A percentile compares a stretch with the other conserved stretches of the same genome.
These are phyloP conservation scores for Talaromyces nanjingensis DNA, from an alignment of 495 filamentous ascomycete genomes.

Conservation along the genomic window DNA sequence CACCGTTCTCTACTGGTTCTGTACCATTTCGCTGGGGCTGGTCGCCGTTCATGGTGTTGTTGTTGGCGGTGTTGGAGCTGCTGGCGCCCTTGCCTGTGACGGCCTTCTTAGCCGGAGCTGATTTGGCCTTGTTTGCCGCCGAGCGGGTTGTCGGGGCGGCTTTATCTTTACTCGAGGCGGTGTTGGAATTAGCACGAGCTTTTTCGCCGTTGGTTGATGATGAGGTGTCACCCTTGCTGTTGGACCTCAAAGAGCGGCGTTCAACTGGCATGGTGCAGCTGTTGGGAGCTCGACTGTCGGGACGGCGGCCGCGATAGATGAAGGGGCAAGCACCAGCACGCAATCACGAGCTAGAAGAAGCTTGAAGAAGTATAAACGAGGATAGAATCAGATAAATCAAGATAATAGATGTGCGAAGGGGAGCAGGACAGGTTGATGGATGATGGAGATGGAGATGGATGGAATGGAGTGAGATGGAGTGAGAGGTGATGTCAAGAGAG, in stretches of 20 bases:
- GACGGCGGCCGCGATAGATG: constrained; percentile 2
- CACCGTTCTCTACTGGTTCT: constrained; percentile 65
- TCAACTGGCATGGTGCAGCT: constrained; percentile 45
- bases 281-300: constrained; percentile 6
- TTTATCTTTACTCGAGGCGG: constrained; percentile 42
- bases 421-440: constrained; percentile 22
- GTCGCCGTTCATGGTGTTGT: constrained; percentile 52
- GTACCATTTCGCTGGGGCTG: constrained; percentile 66
- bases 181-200: constrained; percentile 42
- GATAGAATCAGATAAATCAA: constrained; percentile 11
- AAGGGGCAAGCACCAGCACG: constrained; percentile 16
- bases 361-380: background rate
- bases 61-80: constrained; percentile 29
- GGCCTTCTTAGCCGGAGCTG: constrained; percentile 41
- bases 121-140: constrained; percentile 43
- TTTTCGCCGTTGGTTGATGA: constrained; percentile 54
- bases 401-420: constrained; percentile 12
- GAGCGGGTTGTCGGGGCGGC: constrained; percentile 34
- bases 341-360: constrained; percentile 9
- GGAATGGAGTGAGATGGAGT: constrained; percentile 22
- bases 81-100: constrained; percentile 38
- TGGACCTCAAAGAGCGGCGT: constrained; percentile 51
- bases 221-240: constrained; percentile 47
- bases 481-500: constrained; percentile 26
- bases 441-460: constrained; percentile 20